A percentile compares a stretch with the other conserved stretches of the same genome.
Evolutionary conservation across 192 early-diverging fungal genomes (phyloP).

Genomic region (Obelidium mucronatum): DNA sequence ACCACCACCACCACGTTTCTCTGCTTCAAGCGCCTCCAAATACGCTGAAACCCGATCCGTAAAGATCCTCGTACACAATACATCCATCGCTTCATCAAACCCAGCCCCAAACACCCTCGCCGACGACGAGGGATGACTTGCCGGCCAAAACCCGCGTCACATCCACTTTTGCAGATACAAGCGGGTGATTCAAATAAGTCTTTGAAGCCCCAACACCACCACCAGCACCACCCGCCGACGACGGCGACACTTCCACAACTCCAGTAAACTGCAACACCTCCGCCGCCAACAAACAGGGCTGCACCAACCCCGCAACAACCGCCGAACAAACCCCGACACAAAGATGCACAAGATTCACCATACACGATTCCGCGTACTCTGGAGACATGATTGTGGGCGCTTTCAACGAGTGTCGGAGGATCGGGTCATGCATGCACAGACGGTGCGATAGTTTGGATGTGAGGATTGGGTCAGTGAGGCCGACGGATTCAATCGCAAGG

Average conservation of each 20-base stretch:
- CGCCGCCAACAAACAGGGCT: neutral
- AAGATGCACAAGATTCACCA: slow-evolving; percentile 7
- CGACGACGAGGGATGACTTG: neutral
- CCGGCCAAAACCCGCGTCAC: too few relatives aligned
- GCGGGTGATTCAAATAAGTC: neutral
- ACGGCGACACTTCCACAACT: neutral
- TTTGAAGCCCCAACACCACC: neutral
- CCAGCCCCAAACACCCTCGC: slow-evolving; percentile 3
- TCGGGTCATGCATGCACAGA: neutral
- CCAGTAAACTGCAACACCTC: neutral
- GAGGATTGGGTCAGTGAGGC: neutral
- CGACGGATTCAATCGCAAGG: slow-evolving; percentile 9
- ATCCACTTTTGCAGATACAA: too few relatives aligned
- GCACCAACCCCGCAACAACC: neutral
- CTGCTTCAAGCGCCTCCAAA: neutral
- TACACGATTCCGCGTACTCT: neutral
- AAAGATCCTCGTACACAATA: neutral
- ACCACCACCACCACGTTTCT: neutral
- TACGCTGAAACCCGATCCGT: neutral
- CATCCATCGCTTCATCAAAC: neutral
- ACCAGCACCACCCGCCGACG: neutral
- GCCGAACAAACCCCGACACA: neutral
- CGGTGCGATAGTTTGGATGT: neutral
- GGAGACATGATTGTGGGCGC: neutral
- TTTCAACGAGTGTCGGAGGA: neutral